Evolutionary conservation across 768 basidiomycete species (phyloP).

Genomic region (Russula sp.): DNA sequence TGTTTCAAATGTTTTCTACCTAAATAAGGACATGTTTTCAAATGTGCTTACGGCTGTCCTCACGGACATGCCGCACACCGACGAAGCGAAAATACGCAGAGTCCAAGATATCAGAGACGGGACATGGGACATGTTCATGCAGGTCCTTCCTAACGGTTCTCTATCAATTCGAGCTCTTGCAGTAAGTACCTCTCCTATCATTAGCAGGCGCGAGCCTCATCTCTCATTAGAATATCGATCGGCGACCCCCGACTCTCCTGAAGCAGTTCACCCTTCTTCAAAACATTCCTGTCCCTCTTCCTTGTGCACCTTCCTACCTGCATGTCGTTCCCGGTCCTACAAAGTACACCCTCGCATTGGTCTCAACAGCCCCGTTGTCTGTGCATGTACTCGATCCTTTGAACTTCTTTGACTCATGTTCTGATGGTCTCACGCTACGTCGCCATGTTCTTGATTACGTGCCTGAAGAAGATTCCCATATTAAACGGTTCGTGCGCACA

Average conservation of each 20-base stretch:
- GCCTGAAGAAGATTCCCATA: constrained; percentile 26
- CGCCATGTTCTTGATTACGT: constrained; percentile 18
- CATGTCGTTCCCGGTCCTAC: constrained; percentile 47
- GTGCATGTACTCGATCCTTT: constrained; percentile 53
- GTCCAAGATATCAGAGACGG: constrained; percentile 62
- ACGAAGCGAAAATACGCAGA: constrained; percentile 43
- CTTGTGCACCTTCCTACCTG: constrained; percentile 44
- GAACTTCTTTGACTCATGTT: constrained; percentile 55
- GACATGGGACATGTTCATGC: constrained; percentile 74
- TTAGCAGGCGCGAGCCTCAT: constrained; percentile 6
- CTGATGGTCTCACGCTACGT: constrained; percentile 40
- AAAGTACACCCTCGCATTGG: constrained; percentile 37
- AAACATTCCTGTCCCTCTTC: constrained; percentile 45
- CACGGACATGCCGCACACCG: constrained; percentile 30
- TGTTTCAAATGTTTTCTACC: constrained; percentile 55
- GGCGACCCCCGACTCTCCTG: constrained; percentile 78
- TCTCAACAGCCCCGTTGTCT: constrained; percentile 62
- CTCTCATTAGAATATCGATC: constrained; percentile 72
- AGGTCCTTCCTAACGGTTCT: constrained; percentile 68
- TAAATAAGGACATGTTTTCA: constrained; percentile 58
- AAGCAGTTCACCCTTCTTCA: constrained; percentile 71
- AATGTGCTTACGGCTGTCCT: constrained; percentile 42
- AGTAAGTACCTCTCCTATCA: constrained; percentile 39
- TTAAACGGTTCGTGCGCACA: constrained; percentile 65
- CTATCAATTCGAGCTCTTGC: constrained; percentile 65